These are phyloP conservation scores for Neotropicomus parvogracilis DNA, from an alignment of 1,284 basidiomycete genomes.

Conservation along the genomic window DNA sequence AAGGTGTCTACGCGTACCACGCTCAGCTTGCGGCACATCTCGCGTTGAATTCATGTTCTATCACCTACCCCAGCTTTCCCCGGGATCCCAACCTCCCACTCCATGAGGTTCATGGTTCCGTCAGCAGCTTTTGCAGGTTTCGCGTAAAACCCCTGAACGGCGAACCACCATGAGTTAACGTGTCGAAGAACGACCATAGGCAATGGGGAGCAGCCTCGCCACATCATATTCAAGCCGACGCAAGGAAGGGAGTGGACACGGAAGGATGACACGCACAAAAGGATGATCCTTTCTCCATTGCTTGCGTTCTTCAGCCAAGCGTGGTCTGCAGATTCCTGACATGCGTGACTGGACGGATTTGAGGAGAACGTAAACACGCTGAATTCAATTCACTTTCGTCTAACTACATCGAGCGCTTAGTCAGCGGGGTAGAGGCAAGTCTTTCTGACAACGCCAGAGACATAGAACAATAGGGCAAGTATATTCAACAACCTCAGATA, in stretches of 20 bases:
- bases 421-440: slow-evolving; percentile 13
- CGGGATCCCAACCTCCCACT: slow-evolving; percentile 97
- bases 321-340: slow-evolving; percentile 81
- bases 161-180: slow-evolving; percentile 7
- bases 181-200: neutral
- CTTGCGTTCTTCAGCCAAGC: slow-evolving; percentile 95
- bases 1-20: slow-evolving; percentile 70
- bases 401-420: too few relatives aligned
- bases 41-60: slow-evolving; percentile 6
- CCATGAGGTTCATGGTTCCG: slow-evolving; percentile 93
- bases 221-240: neutral
- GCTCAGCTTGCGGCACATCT: slow-evolving; percentile 17
- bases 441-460: too few relatives aligned
- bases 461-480: neutral
- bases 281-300: slow-evolving; percentile 99
- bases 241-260: slow-evolving; percentile 4
- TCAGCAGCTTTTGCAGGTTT: slow-evolving; percentile 87
- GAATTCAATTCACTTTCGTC: too few relatives aligned
- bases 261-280: slow-evolving; percentile 65
- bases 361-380: neutral
- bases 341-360: slow-evolving; percentile 35
- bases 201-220: slow-evolving; percentile 2
- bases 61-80: slow-evolving; percentile 75
- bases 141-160: slow-evolving; percentile 88
- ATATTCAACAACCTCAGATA: neutral